These are phyloP conservation scores for Fusarium sp. DNA, from an alignment of 2,329 filamentous ascomycete genomes.

Conservation along the genomic window DNA sequence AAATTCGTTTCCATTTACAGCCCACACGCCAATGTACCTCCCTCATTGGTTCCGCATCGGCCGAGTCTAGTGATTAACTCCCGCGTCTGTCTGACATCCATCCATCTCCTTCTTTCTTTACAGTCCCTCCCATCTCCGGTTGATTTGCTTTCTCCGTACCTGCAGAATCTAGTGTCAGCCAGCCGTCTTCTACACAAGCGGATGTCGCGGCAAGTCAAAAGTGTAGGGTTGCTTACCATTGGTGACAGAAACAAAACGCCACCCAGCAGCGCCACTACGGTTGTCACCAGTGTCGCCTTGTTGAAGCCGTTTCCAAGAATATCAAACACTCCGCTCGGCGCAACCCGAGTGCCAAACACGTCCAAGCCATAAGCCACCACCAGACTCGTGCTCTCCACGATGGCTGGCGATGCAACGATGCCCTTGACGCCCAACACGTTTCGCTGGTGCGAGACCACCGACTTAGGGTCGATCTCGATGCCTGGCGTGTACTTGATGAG, in stretches of 20 bases:
- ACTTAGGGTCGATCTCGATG: constrained; percentile 86
- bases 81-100: constrained; percentile 33
- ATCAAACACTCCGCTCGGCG: constrained; percentile 93
- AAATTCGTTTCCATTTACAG: constrained; percentile 40
- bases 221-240: constrained; percentile 73
- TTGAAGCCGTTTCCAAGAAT: constrained; percentile 94
- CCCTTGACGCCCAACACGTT: constrained; percentile 81
- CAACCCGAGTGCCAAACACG: constrained; percentile 85
- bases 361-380: constrained; percentile 91
- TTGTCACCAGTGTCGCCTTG: constrained; percentile 85
- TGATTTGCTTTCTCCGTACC: constrained; percentile 76
- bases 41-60: constrained; percentile 19
- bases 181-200: neutral
- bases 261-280: constrained; percentile 81
- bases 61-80: constrained; percentile 30
- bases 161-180: constrained; percentile 51
- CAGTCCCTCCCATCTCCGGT: constrained; percentile 68
- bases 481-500: constrained; percentile 79
- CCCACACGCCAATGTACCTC: constrained; percentile 25
- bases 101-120: constrained; percentile 32
- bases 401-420: constrained; percentile 80
- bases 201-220: neutral
- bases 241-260: constrained; percentile 85
- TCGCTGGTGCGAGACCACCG: constrained; percentile 82
- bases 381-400: constrained; percentile 91